phyloP scores from a whole-genome alignment of 176 grass and related monocot species.

The Carex cristatella region DNA sequence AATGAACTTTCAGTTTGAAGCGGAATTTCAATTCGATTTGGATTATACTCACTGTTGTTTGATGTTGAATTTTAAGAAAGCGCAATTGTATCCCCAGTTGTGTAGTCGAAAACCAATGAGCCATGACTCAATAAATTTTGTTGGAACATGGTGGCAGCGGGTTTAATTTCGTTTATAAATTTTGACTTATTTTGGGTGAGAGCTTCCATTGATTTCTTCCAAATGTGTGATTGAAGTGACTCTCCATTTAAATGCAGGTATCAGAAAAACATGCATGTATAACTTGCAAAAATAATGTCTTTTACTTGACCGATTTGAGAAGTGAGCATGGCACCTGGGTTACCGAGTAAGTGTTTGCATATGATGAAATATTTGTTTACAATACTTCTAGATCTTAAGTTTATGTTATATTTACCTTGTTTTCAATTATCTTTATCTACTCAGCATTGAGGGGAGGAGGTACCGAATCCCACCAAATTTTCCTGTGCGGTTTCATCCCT shows the following conservation, averaged over 20 bases:
- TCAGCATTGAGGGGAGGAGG: slow-evolving; percentile 72
- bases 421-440: slow-evolving; percentile 1
- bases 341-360: slow-evolving; percentile 49
- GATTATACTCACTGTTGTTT: background rate
- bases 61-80: background rate
- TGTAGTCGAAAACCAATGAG: background rate
- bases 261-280: slow-evolving; percentile 75
- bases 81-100: background rate
- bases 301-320: slow-evolving; percentile 72
- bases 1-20: background rate
- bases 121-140: no score
- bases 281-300: slow-evolving; percentile 72
- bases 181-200: background rate
- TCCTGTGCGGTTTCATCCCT: slow-evolving; percentile 72
- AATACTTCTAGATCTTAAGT: background rate
- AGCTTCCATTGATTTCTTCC: background rate
- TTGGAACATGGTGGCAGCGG: no score
- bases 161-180: background rate
- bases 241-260: slow-evolving; percentile 31
- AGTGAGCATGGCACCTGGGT: slow-evolving; percentile 92
- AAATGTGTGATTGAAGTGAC: background rate
- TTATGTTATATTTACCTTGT: slow-evolving; percentile 17
- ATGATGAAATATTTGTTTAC: background rate
- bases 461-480: slow-evolving; percentile 66
- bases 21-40: background rate